A percentile compares a stretch with the other conserved stretches of the same genome.
Evolutionary conservation across 148 eudicot genomes (phyloP).

Genomic region (Rhododendron mucronatum): DNA sequence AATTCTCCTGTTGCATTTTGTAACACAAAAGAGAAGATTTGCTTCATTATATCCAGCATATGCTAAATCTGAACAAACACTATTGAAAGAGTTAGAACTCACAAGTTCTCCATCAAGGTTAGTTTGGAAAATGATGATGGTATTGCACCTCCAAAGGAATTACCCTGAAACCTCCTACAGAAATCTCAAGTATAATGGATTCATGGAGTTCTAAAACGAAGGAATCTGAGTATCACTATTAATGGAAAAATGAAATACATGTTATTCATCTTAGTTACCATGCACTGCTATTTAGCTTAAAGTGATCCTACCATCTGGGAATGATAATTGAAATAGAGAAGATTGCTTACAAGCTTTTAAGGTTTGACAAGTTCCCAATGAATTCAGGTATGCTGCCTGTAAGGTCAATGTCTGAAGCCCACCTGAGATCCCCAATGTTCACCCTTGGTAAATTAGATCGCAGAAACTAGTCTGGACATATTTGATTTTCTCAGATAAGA

Average conservation of each 20-base stretch:
- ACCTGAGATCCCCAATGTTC: conserved; percentile 36
- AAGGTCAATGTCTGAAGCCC: conserved; percentile 66
- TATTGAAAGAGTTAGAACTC: conserved; percentile 18
- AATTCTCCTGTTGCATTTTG: conserved; percentile 45
- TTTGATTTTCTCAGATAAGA: neutral
- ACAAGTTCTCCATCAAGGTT: conserved; percentile 47
- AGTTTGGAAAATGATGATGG: conserved; percentile 47
- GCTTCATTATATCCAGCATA: neutral
- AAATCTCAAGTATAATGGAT: neutral
- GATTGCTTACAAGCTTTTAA: conserved; percentile 32
- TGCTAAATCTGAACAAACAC: neutral
- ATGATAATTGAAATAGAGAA: neutral
- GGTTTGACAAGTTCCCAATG: conserved; percentile 58
- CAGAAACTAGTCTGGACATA: neutral
- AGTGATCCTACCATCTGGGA: neutral
- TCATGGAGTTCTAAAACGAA: too few species aligned
- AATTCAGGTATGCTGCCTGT: conserved; percentile 66
- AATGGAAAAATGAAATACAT: neutral
- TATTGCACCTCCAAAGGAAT: conserved; percentile 53
- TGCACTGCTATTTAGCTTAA: neutral
- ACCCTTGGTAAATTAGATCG: neutral
- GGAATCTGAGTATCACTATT: neutral
- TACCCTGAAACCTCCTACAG: conserved; percentile 61
- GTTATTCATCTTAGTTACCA: neutral
- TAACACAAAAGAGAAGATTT: neutral